phyloP scores from a whole-genome alignment of 208 protist species.

The Endotrypanum monterogeii region DNA sequence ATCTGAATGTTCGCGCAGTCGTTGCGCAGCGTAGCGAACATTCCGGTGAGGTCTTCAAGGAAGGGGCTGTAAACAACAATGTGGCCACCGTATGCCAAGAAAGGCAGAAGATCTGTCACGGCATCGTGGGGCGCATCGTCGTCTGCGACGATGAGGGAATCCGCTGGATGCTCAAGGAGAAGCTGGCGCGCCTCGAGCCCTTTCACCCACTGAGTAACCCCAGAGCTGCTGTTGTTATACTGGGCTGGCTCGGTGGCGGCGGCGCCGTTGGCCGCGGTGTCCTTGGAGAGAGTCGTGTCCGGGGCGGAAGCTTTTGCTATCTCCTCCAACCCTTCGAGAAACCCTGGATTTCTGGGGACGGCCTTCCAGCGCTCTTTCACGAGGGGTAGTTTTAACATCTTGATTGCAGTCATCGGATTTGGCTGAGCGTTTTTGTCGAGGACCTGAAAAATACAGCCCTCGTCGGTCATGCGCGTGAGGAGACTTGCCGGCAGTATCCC shows the following conservation, averaged over 20 bases:
- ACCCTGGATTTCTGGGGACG: constrained; percentile 73
- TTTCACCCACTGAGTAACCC: constrained; percentile 74
- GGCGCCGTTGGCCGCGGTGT: neutral
- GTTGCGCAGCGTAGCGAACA: constrained; percentile 64
- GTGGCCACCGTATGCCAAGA: constrained; percentile 74
- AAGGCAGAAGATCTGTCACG: constrained; percentile 70
- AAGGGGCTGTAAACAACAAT: constrained; percentile 90
- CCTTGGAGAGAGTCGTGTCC: constrained; percentile 1
- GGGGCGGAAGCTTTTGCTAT: constrained; percentile 12
- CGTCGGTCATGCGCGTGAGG: constrained; percentile 67
- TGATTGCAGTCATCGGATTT: constrained; percentile 58
- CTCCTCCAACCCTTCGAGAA: constrained; percentile 57
- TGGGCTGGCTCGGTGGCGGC: constrained; percentile 6
- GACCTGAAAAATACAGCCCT: constrained; percentile 78
- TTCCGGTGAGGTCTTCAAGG: constrained; percentile 68
- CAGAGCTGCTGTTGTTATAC: constrained; percentile 6
- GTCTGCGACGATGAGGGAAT: constrained; percentile 81
- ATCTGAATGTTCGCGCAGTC: constrained; percentile 88
- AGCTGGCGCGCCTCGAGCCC: constrained; percentile 64
- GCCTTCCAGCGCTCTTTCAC: constrained; percentile 87
- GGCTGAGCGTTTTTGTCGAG: constrained; percentile 82
- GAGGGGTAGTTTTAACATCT: constrained; percentile 51
- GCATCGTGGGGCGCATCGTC: constrained; percentile 31
- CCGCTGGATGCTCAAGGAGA: constrained; percentile 56
- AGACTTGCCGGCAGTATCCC: constrained; percentile 76